These are phyloP conservation scores for Naganishia friedmannii DNA, from an alignment of 768 basidiomycete species.

Conservation along the genomic window DNA sequence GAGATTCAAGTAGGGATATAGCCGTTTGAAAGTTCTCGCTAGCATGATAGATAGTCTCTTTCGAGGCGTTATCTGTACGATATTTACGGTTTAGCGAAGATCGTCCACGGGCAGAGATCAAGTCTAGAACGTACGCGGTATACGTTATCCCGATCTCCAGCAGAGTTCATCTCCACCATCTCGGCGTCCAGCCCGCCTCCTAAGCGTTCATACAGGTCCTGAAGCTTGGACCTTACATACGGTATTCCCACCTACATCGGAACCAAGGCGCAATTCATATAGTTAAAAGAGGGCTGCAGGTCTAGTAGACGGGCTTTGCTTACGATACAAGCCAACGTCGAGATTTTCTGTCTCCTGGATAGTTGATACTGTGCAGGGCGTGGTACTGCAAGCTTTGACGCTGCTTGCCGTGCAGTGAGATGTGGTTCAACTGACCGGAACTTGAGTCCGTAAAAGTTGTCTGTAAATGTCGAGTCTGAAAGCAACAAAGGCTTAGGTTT, in stretches of 20 bases:
- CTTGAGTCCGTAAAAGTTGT: constrained; percentile 85
- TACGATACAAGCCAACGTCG: constrained; percentile 31
- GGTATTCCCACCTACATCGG: constrained; percentile 78
- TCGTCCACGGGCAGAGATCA: constrained; percentile 4
- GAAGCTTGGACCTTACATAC: constrained; percentile 80
- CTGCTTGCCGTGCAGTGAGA: background rate
- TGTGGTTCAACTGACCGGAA: constrained; percentile 13
- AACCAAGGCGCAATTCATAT: background rate
- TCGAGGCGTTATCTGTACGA: constrained; percentile 11
- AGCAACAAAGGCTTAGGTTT: background rate
- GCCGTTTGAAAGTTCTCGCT: constrained; percentile 61
- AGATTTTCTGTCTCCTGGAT: constrained; percentile 26
- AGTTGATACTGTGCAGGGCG: constrained; percentile 6
- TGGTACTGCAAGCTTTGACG: background rate
- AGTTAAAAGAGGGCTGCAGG: constrained; percentile 49
- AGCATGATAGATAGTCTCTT: constrained; percentile 1
- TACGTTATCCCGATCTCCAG: constrained; percentile 10
- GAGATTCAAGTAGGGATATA: constrained; percentile 80
- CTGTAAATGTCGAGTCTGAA: constrained; percentile 87
- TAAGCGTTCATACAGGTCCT: constrained; percentile 83
- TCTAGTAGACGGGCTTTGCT: constrained; percentile 40
- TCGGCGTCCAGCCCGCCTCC: constrained; percentile 77
- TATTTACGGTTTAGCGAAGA: background rate
- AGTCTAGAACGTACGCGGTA: constrained; percentile 2
- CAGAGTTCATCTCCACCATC: constrained; percentile 50